Evolutionary conservation across 2,329 filamentous ascomycete species (phyloP), one percentile per base, ranked within the genome.

Genomic region (Aspergillus sp.): DNA sequence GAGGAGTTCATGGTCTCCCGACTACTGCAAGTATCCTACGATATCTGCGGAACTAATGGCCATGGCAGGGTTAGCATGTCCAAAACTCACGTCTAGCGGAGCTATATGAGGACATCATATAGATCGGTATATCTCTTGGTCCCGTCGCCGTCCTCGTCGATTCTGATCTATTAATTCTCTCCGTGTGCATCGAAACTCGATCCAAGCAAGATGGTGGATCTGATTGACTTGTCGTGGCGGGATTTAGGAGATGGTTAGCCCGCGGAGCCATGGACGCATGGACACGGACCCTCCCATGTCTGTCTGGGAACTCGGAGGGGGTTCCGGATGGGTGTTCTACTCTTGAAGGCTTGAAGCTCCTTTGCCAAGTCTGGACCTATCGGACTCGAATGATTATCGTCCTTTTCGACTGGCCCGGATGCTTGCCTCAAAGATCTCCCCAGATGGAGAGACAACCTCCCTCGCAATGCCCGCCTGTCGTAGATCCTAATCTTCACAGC

Each of bases 21-120:
- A 9, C 31, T 36, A 31, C 29, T 56, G 54, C 54, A 50, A 20
- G 12, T 22, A 51, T 56, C 46, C 54, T 39, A 51, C 54, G 46
- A 56, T 56, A 20, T 50, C 54, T 56, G 32, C 54, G 45, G 31
- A 56, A 42, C 31, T 20, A 47, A 51, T 56, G 54, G 39, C 45
- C 47, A 20, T 47, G 45, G 20, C 45, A 47, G 18, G 45, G 45
- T 20, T 47, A 47, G 45, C 45, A 47, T 1, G 45, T 14, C 20
- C 45, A 14, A 16, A 42, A 14, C 45, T 7, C 45, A 20, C 9
- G 18, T 7, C 18, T 18, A 24, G 45, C 45, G 45, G 22, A 24
- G 45, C 10, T 11, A 47, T 47, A 47, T 7, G 18, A 47, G 22
- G 45, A 6, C 22, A 18, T 12, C 18, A 24, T 47, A 47, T 47